Base-by-base conservation (phyloP, 2,329 filamentous ascomycete genomes). In the Zasmidium citrigriseum region DNA sequence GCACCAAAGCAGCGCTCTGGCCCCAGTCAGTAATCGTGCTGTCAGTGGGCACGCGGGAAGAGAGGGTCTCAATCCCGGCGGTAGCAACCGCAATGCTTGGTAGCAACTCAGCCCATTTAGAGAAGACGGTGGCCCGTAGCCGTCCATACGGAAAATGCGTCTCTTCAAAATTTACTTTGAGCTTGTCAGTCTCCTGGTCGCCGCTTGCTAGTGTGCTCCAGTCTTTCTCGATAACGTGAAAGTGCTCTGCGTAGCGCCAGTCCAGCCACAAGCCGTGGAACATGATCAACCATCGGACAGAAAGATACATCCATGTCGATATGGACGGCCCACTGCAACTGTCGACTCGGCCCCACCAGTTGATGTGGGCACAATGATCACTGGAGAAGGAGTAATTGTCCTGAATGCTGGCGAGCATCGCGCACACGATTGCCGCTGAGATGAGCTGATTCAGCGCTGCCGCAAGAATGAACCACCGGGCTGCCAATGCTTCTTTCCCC, bases 331-430 rank as follows among this genome's bases (percentile, higher is more conserved):
- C 47, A 27, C 4, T n/a, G 24, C 14, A 23, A 16, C 20, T 23
- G 23, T 50, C 23, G 23, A 50, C 25, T 18, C 47, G 47, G 10
- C 47, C 25, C 47, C 47, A 50, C 7, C 47, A 50, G 11, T 23
- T 20, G 14, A 50, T 50, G 23, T 29, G 14, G 10, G 3, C 25
- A 29, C 27, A 29, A 14, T 29, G 27, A 10, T 20, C 14, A 18
- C 22, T 24, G 4, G 24, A 18, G 14, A 4, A 11, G 9, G 10
- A 4, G 4, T 27, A 50, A 23, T 50, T 50, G 23, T 34, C 11
- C 20, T n/a, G 22, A 27, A 76, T 50, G 14, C 23, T 12, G 4
- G 47, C 23, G 18, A 50, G 47, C 47, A 50, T 50, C 16, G 20
- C 3, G 23, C 20, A 22, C 12, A 47, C 9, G 20, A 47, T 47